These are phyloP conservation scores for Cladosporium phlei DNA, from an alignment of 2,329 filamentous ascomycete species.

Conservation along the genomic window DNA sequence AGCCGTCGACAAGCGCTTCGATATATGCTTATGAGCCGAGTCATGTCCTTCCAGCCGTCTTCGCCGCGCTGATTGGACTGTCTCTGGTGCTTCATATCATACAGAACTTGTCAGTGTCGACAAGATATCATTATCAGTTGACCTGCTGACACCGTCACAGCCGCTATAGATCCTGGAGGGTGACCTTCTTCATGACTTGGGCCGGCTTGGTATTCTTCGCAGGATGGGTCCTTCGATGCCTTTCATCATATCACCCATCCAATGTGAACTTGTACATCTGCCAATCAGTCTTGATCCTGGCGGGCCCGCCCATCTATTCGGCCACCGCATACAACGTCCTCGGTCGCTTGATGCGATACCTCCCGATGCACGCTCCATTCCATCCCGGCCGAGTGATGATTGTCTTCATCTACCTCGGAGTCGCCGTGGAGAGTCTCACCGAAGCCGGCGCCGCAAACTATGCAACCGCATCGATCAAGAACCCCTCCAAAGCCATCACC, in stretches of 20 bases:
- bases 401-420: conserved; percentile 50
- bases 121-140: too few relatives aligned
- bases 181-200: conserved; percentile 22
- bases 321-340: conserved; percentile 58
- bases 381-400: conserved; percentile 54
- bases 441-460: conserved; percentile 45
- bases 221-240: conserved; percentile 52
- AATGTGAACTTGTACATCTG: conserved; percentile 44
- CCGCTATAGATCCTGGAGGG: conserved; percentile 15
- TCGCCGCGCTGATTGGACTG: conserved; percentile 43
- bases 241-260: conserved; percentile 47
- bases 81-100: conserved; percentile 46
- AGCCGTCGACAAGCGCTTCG: too few relatives aligned
- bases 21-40: conserved; percentile 48
- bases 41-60: conserved; percentile 49
- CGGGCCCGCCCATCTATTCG: conserved; percentile 50
- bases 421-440: conserved; percentile 46
- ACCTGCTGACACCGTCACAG: conserved; percentile 4
- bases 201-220: conserved; percentile 29
- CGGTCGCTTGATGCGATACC: conserved; percentile 55
- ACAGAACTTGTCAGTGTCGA: conserved; percentile 40
- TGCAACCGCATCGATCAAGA: conserved; percentile 31
- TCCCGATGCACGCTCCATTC: conserved; percentile 53
- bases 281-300: conserved; percentile 38
- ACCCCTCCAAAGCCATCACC: not conserved